Conservation (phyloP, 169 alveolate species). For the Babesia gibsoni region DNA sequence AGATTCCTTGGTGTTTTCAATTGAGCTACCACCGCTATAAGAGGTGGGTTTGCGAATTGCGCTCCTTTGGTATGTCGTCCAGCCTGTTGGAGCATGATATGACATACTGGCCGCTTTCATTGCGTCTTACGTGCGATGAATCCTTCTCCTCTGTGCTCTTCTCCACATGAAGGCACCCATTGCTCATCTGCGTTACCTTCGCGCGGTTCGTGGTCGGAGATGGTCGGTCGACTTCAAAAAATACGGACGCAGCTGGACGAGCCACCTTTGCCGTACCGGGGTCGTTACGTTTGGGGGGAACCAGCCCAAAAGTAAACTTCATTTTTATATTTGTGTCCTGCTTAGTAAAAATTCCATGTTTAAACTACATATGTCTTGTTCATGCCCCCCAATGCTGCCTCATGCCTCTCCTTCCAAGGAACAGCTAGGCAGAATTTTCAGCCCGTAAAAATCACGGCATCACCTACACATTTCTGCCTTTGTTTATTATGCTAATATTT, state of each 20-base stretch:
- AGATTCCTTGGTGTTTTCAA: not conserved
- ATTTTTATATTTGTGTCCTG: too few relatives aligned
- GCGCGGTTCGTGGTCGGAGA: constrained; percentile 7
- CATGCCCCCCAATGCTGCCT: too few relatives aligned
- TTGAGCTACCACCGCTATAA: too few relatives aligned
- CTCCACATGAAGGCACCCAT: not conserved
- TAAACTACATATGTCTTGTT: too few relatives aligned
- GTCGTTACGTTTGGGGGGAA: not conserved
- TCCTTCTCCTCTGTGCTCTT: not conserved
- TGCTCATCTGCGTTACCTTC: constrained; percentile 20
- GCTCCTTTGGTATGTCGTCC: constrained; percentile 13
- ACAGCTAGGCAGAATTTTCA: too few relatives aligned
- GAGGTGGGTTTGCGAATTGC: too few relatives aligned
- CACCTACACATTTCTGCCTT: too few relatives aligned
- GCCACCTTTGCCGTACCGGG: not conserved
- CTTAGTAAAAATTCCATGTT: too few relatives aligned
- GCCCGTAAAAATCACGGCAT: too few relatives aligned
- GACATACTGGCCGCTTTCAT: constrained; percentile 4
- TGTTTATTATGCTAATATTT: too few relatives aligned
- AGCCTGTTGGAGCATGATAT: constrained; percentile 55
- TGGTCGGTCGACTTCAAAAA: constrained; percentile 9
- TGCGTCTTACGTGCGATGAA: not conserved
- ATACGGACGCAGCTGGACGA: constrained; percentile 6
- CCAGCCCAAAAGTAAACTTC: constrained; percentile 22
- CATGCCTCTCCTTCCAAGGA: too few relatives aligned